These are phyloP conservation scores for Phytopythium chamaehyphon DNA, from an alignment of 352 stramenopile species.

Conservation along the genomic window DNA sequence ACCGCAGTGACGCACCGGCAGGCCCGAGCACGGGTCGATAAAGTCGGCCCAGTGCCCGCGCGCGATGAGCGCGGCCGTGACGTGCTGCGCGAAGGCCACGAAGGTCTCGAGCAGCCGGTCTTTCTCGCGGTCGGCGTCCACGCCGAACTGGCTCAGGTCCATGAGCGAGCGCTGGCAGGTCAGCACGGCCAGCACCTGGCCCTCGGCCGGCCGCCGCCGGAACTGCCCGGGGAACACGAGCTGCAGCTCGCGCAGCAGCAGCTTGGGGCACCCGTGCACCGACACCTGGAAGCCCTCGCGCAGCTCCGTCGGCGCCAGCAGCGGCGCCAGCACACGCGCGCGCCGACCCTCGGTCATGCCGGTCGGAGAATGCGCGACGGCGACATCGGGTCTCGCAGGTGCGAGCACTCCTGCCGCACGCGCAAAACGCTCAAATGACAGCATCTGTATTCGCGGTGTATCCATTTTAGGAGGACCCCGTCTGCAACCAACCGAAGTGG, in stretches of 20 bases:
- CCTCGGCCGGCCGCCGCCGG: constrained; percentile 25
- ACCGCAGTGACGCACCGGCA: constrained; percentile 61
- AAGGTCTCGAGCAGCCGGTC: constrained; percentile 96
- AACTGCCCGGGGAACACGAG: constrained; percentile 73
- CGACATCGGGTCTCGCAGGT: constrained; percentile 6
- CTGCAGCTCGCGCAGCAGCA: constrained; percentile 74
- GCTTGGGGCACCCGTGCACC: constrained; percentile 64
- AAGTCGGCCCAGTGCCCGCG: constrained; percentile 94
- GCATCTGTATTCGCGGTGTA: no score
- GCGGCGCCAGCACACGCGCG: constrained; percentile 26
- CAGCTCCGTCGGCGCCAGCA: constrained; percentile 54
- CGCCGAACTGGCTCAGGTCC: constrained; percentile 93
- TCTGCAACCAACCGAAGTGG: neutral
- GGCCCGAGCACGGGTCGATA: constrained; percentile 96
- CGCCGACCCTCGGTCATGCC: neutral
- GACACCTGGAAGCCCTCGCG: constrained; percentile 74
- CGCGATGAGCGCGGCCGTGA: constrained; percentile 75
- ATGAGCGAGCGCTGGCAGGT: constrained; percentile 93
- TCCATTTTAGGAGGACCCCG: neutral
- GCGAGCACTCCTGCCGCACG: no score
- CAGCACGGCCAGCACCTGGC: constrained; percentile 82
- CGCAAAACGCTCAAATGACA: no score
- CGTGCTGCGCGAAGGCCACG: constrained; percentile 86
- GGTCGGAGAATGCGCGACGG: neutral
- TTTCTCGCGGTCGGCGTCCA: constrained; percentile 94